phyloP scores from a whole-genome alignment of 805 yeast genomes.

The Zygosaccharomyces pseudorouxii region DNA sequence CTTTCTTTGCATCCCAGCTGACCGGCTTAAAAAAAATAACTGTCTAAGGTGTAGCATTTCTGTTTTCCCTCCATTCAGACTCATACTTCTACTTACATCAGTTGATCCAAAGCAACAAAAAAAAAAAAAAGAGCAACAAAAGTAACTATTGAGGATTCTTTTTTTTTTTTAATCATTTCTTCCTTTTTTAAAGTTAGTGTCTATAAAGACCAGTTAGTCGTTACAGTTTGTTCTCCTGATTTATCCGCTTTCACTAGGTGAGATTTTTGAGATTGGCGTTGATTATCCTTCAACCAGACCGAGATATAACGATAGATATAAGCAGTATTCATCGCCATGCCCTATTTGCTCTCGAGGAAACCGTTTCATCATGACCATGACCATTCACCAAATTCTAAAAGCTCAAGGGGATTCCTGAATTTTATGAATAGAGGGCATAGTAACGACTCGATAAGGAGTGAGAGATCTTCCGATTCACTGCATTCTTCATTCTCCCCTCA shows the following conservation, averaged over 20 bases:
- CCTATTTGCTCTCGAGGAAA: conserved; percentile 28
- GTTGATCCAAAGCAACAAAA: background rate
- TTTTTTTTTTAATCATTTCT: background rate
- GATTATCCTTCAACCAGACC: too few relatives aligned
- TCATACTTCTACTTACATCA: background rate
- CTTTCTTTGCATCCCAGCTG: too few relatives aligned
- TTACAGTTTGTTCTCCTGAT: background rate
- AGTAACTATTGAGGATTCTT: background rate
- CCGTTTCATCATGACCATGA: conserved; percentile 24
- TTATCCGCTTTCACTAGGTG: too few relatives aligned
- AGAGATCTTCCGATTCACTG: conserved; percentile 27
- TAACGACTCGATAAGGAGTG: conserved; percentile 32
- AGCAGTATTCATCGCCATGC: conserved; percentile 17
- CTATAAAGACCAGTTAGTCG: background rate
- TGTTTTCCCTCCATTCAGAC: background rate
- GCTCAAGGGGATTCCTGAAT: conserved; percentile 30
- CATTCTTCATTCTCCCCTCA: conserved; percentile 14
- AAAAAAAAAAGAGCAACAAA: background rate
- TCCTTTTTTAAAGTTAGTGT: background rate
- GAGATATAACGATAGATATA: background rate
- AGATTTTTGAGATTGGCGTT: too few relatives aligned
- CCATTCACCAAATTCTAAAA: conserved; percentile 13
- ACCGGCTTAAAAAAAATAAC: too few relatives aligned
- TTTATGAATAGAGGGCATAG: conserved; percentile 32
- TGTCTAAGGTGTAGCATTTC: background rate